phyloP scores from a whole-genome alignment of 257 asterid genomes.

The Orobanche coerulescens region DNA sequence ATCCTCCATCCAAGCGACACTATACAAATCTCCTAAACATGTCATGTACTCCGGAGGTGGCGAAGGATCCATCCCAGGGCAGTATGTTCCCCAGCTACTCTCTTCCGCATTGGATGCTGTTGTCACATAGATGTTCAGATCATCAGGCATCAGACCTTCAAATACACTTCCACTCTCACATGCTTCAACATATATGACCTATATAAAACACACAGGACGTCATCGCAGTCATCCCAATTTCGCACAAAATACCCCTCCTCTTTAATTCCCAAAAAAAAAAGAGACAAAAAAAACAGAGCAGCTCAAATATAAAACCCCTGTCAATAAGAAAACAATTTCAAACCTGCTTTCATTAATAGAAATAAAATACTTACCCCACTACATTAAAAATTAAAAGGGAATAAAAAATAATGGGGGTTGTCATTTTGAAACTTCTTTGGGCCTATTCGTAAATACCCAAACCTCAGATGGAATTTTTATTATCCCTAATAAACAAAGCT shows the following conservation, averaged over 20 bases:
- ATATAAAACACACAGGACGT: background rate
- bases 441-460: too few relatives aligned
- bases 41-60: constrained; percentile 63
- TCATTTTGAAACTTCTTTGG: too few relatives aligned
- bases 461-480: too few relatives aligned
- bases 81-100: constrained; percentile 89
- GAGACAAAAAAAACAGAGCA: too few relatives aligned
- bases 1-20: constrained; percentile 98
- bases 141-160: constrained; percentile 76
- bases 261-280: background rate
- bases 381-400: too few relatives aligned
- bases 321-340: too few relatives aligned
- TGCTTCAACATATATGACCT: constrained; percentile 82
- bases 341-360: too few relatives aligned
- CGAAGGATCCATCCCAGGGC: constrained; percentile 60
- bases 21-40: constrained; percentile 87
- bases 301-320: too few relatives aligned
- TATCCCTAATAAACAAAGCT: too few relatives aligned
- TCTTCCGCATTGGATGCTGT: constrained; percentile 85
- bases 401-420: too few relatives aligned
- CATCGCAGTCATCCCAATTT: background rate
- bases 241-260: background rate
- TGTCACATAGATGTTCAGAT: constrained; percentile 65
- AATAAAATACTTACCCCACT: too few relatives aligned
- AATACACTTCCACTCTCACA: constrained; percentile 91